These are phyloP conservation scores for Zygoascus biomembranicola DNA, from an alignment of 805 yeast species.

Conservation along the genomic window DNA sequence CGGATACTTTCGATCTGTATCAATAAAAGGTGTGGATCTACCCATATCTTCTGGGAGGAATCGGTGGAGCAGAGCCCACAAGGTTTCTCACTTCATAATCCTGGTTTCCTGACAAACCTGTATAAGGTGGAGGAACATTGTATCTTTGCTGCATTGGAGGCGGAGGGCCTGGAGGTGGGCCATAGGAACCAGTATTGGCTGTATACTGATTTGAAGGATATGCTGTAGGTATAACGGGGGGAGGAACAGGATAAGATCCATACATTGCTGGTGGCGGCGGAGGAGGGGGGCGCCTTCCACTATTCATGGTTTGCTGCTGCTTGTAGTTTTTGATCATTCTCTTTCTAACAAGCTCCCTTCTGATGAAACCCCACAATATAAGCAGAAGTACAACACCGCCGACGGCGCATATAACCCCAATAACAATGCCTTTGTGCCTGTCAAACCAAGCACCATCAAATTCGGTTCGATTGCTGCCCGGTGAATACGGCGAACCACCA, in stretches of 20 bases:
- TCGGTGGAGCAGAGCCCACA: not conserved
- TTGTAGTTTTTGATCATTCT: not conserved
- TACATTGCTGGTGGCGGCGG: not conserved
- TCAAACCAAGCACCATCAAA: slow-evolving; percentile 18
- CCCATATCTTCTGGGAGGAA: not conserved
- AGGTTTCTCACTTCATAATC: not conserved
- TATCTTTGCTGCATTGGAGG: not conserved
- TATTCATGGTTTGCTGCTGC: not conserved
- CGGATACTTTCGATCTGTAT: too few relatives aligned
- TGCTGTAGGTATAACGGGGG: not conserved
- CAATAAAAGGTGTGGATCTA: not conserved
- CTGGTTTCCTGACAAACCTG: not conserved
- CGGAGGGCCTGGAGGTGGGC: not conserved
- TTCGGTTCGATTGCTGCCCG: not conserved
- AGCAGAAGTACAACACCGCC: slow-evolving; percentile 13
- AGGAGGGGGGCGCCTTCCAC: not conserved
- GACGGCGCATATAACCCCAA: slow-evolving; percentile 18
- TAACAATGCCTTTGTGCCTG: slow-evolving; percentile 16
- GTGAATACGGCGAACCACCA: slow-evolving; percentile 17
- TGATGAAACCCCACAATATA: not conserved
- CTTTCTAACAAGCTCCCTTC: not conserved
- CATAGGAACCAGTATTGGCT: not conserved
- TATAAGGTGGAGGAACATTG: not conserved
- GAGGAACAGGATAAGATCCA: not conserved
- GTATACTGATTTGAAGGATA: not conserved